These are phyloP conservation scores for Ogataea pilisensis DNA, from an alignment of 805 yeast species.

Conservation along the genomic window DNA sequence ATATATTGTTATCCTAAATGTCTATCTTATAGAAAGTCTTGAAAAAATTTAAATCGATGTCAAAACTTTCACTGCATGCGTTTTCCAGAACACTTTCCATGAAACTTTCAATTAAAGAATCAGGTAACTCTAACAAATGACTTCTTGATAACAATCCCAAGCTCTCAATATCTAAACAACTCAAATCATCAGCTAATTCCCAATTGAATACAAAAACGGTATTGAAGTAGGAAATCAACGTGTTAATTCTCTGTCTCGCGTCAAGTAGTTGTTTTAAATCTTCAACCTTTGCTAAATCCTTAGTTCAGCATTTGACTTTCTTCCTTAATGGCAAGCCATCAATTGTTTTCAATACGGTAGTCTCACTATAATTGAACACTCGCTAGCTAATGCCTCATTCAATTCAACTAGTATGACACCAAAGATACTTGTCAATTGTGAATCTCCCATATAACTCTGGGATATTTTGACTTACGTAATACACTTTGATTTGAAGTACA, in stretches of 20 bases:
- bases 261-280: conserved; percentile 13
- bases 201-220: no score
- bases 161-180: conserved; percentile 6
- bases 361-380: conserved; percentile 14
- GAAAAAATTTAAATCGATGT: conserved; percentile 12
- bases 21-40: conserved; percentile 9
- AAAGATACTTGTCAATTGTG: conserved; percentile 8
- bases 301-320: conserved; percentile 13
- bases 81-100: conserved; percentile 9
- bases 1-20: conserved; percentile 7
- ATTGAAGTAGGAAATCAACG: conserved; percentile 2
- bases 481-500: conserved; percentile 7
- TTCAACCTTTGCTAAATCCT: conserved; percentile 3
- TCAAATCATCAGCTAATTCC: not conserved
- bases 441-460: conserved; percentile 11
- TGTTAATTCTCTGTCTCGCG: conserved; percentile 9
- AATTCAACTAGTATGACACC: conserved; percentile 11
- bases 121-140: conserved; percentile 17
- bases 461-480: conserved; percentile 5
- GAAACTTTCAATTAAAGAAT: conserved; percentile 12
- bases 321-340: conserved; percentile 4
- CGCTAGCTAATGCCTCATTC: conserved; percentile 4
- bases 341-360: conserved; percentile 7
- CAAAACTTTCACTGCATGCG: conserved; percentile 12
- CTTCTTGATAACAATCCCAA: conserved; percentile 16